Evolutionary conservation across 257 asterid genomes (phyloP).

Genomic region (Echites panduratus): DNA sequence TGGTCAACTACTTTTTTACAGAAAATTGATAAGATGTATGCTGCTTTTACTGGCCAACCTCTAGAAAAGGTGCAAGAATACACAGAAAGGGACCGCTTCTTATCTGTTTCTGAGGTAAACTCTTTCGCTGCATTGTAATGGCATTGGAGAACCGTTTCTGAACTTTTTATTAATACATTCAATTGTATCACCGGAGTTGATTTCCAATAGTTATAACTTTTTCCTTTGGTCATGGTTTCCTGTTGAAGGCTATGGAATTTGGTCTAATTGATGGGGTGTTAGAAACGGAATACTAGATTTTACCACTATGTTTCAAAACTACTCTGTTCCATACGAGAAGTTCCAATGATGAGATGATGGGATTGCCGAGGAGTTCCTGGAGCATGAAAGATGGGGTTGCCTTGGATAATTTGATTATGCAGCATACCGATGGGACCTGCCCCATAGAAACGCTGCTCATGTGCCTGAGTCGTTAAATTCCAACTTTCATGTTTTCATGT

Average conservation of each 20-base stretch:
- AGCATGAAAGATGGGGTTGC: not conserved
- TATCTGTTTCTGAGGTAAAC: slow-evolving; percentile 81
- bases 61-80: slow-evolving; percentile 72
- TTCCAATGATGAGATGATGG: not conserved
- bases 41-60: slow-evolving; percentile 88
- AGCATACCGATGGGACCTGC: no score
- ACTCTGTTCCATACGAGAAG: not conserved
- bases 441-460: not conserved
- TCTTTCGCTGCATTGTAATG: slow-evolving; percentile 11
- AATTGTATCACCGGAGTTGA: not conserved
- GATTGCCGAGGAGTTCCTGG: not conserved
- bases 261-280: slow-evolving; percentile 87
- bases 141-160: not conserved
- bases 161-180: not conserved
- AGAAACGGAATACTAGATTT: slow-evolving; percentile 67
- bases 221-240: not conserved
- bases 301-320: not conserved
- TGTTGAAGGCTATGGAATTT: slow-evolving; percentile 82
- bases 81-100: slow-evolving; percentile 86
- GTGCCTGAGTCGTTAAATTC: not conserved
- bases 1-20: slow-evolving; percentile 27
- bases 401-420: not conserved
- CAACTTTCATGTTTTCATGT: not conserved
- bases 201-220: slow-evolving; percentile 4
- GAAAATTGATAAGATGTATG: slow-evolving; percentile 89